Conservation (phyloP, 805 yeast species). For the Zygotorulaspora sp. region DNA sequence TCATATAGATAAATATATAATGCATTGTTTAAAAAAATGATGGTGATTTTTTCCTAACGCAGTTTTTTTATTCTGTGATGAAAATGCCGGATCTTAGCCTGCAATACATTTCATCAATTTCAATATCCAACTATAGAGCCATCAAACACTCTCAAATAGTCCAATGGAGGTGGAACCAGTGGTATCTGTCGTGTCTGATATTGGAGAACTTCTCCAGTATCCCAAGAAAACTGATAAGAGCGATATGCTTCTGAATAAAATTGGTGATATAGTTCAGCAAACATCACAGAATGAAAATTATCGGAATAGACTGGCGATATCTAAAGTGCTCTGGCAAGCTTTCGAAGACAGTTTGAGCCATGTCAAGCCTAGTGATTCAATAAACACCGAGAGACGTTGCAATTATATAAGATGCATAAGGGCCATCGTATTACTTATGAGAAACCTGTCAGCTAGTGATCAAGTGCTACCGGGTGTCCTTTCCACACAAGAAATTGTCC, state of each 20-base stretch:
- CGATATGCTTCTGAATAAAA: constrained; percentile 2
- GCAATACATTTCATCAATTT: no score
- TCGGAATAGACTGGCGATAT: constrained; percentile 25
- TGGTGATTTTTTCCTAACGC: no score
- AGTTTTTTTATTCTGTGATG: no score
- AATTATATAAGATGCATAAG: constrained; percentile 38
- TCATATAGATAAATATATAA: constrained; percentile 14
- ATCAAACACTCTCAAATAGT: no score
- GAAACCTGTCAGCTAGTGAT: constrained; percentile 43
- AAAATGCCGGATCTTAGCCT: no score
- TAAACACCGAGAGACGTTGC: constrained; percentile 10
- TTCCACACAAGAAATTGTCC: constrained; percentile 17
- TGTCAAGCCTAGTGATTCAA: background rate
- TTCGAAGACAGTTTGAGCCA: constrained; percentile 16
- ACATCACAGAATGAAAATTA: constrained; percentile 28
- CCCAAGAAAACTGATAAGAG: no score
- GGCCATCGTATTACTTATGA: constrained; percentile 45
- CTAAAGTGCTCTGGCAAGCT: constrained; percentile 29
- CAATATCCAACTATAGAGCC: no score
- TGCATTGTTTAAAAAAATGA: no score
- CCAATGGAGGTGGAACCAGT: background rate
- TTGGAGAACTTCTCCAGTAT: constrained; percentile 1
- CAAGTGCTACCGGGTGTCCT: constrained; percentile 30
- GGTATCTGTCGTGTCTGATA: background rate
- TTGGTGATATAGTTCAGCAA: constrained; percentile 24